Evolutionary conservation across 2,329 filamentous ascomycete species (phyloP).

Genomic region (Calonectria pteridis): DNA sequence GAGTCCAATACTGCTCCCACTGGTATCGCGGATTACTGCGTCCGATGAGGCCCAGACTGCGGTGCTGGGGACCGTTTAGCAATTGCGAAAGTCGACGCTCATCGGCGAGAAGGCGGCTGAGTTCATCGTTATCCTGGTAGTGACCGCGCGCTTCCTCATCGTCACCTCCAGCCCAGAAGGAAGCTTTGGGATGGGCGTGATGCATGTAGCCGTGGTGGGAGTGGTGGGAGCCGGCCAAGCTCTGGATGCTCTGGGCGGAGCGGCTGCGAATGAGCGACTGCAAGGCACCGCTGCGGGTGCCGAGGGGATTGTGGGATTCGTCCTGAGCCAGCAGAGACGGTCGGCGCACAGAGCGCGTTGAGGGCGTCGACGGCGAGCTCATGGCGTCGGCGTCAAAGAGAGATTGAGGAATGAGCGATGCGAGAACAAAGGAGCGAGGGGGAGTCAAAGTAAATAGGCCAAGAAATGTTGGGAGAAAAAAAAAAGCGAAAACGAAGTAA

Average conservation of each 20-base stretch:
- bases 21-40: constrained; percentile 87
- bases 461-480: background rate
- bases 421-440: constrained; percentile 18
- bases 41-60: constrained; percentile 89
- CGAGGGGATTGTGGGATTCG: constrained; percentile 49
- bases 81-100: constrained; percentile 71
- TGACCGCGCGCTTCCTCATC: constrained; percentile 50
- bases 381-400: constrained; percentile 34
- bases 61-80: constrained; percentile 77
- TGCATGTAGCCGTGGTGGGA: constrained; percentile 23
- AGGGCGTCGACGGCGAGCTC: constrained; percentile 48
- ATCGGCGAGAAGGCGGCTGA: constrained; percentile 60
- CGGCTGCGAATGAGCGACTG: constrained; percentile 55
- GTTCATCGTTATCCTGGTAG: constrained; percentile 54
- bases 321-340: constrained; percentile 50
- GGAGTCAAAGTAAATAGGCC: background rate
- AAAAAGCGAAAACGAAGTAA: background rate
- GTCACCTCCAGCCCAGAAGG: constrained; percentile 44
- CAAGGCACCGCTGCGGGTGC: constrained; percentile 53
- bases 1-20: constrained; percentile 90
- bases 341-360: constrained; percentile 43
- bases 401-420: background rate
- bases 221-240: constrained; percentile 43
- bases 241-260: constrained; percentile 50
- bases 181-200: constrained; percentile 23